Evolutionary conservation across 2,329 filamentous ascomycete genomes (phyloP).

Genomic region (Fusarium compactum): DNA sequence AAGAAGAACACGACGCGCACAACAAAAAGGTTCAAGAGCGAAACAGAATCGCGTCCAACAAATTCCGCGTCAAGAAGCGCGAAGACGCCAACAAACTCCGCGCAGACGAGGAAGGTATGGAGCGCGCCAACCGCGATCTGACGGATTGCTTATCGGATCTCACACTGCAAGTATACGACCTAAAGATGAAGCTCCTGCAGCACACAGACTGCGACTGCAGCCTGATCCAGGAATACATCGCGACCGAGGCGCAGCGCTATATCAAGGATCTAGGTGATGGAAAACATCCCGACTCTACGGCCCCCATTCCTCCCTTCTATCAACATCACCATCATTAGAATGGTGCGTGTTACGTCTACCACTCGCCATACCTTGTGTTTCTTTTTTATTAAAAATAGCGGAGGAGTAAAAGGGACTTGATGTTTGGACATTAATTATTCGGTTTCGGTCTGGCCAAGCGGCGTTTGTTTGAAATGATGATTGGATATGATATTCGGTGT

Average conservation of each 20-base stretch:
- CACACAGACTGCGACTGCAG: slow-evolving; percentile 42
- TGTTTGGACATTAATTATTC: too few species aligned
- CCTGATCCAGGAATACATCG: slow-evolving; percentile 43
- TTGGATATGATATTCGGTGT: too few species aligned
- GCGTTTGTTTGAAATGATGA: too few species aligned
- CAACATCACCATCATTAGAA: too few species aligned
- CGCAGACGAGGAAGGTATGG: slow-evolving; percentile 32
- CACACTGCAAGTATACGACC: slow-evolving; percentile 34
- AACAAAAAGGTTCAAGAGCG: slow-evolving; percentile 21
- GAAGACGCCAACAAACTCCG: slow-evolving; percentile 32
- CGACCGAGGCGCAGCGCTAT: slow-evolving; percentile 33
- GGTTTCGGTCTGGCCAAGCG: too few species aligned
- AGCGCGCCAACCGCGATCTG: slow-evolving; percentile 29
- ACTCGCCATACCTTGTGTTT: too few species aligned
- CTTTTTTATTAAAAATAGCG: too few species aligned
- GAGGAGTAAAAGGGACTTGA: too few species aligned
- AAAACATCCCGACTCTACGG: background rate
- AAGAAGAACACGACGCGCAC: rapidly evolving
- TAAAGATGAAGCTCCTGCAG: slow-evolving; percentile 43
- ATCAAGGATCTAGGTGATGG: slow-evolving; percentile 5
- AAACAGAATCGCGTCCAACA: slow-evolving; percentile 46
- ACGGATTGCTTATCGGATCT: slow-evolving; percentile 23
- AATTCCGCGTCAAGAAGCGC: slow-evolving; percentile 42
- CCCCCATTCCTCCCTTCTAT: background rate
- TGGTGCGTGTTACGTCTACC: too few species aligned